Evolutionary conservation across 116 monocot genomes (phyloP).

Genomic region (Dioscorea cayenensis): DNA sequence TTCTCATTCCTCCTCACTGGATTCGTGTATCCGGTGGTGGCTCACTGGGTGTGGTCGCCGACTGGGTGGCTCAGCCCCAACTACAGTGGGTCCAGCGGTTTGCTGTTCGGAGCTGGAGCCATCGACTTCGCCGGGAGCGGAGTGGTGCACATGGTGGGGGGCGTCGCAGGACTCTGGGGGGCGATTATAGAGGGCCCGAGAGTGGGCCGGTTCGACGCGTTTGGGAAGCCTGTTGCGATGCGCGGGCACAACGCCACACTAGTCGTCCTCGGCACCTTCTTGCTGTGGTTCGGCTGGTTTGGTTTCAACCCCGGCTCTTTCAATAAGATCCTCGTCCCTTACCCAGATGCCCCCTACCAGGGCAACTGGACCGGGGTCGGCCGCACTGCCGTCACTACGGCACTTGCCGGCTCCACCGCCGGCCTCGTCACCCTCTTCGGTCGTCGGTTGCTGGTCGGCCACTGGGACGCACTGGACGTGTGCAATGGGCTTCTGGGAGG

Average conservation of each 20-base stretch:
- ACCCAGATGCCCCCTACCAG: neutral
- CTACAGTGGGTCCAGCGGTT: neutral
- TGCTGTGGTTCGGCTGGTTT: constrained; percentile 62
- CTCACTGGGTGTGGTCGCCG: constrained; percentile 46
- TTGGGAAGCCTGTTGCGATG: constrained; percentile 21
- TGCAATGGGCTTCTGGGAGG: constrained; percentile 35
- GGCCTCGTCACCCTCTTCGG: constrained; percentile 32
- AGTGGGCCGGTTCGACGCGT: constrained; percentile 29
- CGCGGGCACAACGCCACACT: constrained; percentile 36
- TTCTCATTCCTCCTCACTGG: constrained; percentile 46
- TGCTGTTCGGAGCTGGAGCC: constrained; percentile 28
- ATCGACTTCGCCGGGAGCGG: constrained; percentile 49
- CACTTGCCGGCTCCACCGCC: constrained; percentile 17
- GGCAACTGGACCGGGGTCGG: constrained; percentile 35
- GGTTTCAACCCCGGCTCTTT: constrained; percentile 50
- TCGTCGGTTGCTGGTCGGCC: constrained; percentile 16
- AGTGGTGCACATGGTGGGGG: constrained; percentile 47
- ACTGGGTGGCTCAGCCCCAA: constrained; percentile 35
- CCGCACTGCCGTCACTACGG: constrained; percentile 32
- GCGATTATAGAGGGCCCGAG: constrained; percentile 35
- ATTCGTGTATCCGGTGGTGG: constrained; percentile 51
- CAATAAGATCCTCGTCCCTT: constrained; percentile 22
- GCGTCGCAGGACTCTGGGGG: constrained; percentile 35
- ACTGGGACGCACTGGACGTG: constrained; percentile 39
- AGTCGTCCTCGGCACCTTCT: constrained; percentile 40